Evolutionary conservation across 768 basidiomycete genomes (phyloP), one percentile per base, ranked within the genome.

Genomic region (Tricholomella constricta): DNA sequence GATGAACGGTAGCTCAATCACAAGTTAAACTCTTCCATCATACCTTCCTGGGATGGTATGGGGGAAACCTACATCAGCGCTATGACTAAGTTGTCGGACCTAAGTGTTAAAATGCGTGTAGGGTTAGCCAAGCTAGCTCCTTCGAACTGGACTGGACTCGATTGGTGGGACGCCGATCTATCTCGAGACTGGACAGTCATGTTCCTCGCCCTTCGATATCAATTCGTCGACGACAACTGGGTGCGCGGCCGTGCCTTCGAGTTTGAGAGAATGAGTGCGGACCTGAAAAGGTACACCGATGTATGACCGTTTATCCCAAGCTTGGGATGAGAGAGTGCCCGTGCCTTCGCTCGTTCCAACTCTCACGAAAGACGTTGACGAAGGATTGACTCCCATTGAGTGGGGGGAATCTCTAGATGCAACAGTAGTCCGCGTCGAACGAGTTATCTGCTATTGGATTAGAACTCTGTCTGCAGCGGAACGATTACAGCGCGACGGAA

Each of bases 211-310:
- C 22, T 3, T 12, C 19, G 5, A 19, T 23, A 6, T 5, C n/a
- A n/a, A n/a, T n/a, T n/a, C n/a, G n/a, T n/a, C n/a, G n/a, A n/a
- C n/a, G n/a, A n/a, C n/a, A n/a, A n/a, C n/a, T n/a, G n/a, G n/a
- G n/a, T n/a, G n/a, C n/a, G n/a, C n/a, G n/a, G n/a, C n/a, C n/a
- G n/a, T 6, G 4, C 14, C 5, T 41, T 41, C 23, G 40, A 41
- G 20, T 41, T 41, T n/a, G 40, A 41, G 23, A 19, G 20, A n/a
- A 41, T 41, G 40, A 9, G 14, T 5, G 19, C 31, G 6, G 69
- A 73, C 35, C 32, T 73, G n/a, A 1, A 49, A 48, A 25, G 68
- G 69, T 0, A 72, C 69, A 10, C 58, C 54, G 14, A 22, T 54
- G 0, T 71, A 71, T 38, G 62, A 69, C 1, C 23, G 41, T 8